phyloP scores from a whole-genome alignment of 768 basidiomycete genomes.

The Tulasnella sp. region DNA sequence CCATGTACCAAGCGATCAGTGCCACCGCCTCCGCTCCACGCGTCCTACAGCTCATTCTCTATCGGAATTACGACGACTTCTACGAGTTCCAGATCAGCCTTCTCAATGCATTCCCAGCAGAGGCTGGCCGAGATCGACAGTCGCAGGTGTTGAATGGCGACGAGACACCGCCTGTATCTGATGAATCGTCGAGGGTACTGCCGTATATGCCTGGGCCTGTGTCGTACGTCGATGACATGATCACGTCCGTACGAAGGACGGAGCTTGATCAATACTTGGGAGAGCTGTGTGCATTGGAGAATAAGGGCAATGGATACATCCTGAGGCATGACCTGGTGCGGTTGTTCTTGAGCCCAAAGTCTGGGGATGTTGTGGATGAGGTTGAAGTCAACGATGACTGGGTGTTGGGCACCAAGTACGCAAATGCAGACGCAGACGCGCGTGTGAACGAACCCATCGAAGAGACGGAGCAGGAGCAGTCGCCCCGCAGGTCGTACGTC shows the following conservation, averaged over 20 bases:
- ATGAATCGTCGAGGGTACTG: conserved; percentile 50
- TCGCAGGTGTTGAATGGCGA: conserved; percentile 18
- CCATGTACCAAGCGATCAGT: conserved; percentile 69
- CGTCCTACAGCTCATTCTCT: conserved; percentile 73
- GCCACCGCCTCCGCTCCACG: conserved; percentile 40
- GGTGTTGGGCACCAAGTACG: background rate
- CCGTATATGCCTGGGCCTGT: conserved; percentile 98
- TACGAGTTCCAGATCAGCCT: conserved; percentile 93
- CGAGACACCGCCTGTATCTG: conserved; percentile 27
- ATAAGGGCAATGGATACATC: conserved; percentile 46
- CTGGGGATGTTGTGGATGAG: conserved; percentile 47
- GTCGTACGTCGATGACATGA: conserved; percentile 65
- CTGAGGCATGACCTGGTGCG: conserved; percentile 71
- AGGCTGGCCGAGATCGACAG: conserved; percentile 61
- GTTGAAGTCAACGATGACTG: background rate
- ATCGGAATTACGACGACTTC: conserved; percentile 95
- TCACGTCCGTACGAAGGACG: conserved; percentile 66
- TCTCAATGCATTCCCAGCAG: conserved; percentile 76
- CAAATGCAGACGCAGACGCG: background rate
- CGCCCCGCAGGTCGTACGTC: background rate
- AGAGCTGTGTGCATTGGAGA: conserved; percentile 63
- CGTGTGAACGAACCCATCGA: no score
- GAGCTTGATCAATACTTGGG: conserved; percentile 87
- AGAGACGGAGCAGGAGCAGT: background rate
- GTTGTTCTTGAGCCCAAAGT: conserved; percentile 70